Evolutionary conservation across 1,284 basidiomycete genomes (phyloP).

Genomic region (Ceratobasidium sp.): DNA sequence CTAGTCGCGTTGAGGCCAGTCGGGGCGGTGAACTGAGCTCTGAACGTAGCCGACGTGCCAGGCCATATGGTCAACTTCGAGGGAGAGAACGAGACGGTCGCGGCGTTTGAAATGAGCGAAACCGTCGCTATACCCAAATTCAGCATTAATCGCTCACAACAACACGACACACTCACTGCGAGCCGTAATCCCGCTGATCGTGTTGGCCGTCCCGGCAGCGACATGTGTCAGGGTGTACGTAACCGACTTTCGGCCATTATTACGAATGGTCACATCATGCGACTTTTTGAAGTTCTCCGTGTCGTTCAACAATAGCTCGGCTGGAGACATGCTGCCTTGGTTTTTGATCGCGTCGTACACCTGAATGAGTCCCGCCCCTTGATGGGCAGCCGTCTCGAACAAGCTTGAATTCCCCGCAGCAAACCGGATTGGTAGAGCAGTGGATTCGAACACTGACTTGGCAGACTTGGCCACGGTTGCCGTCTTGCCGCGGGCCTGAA

Average conservation of each 20-base stretch:
- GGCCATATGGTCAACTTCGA: conserved; percentile 49
- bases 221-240: conserved; percentile 42
- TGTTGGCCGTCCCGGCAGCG: conserved; percentile 50
- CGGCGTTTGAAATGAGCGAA: not conserved
- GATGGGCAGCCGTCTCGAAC: conserved; percentile 64
- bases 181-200: conserved; percentile 49
- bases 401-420: conserved; percentile 56
- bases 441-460: conserved; percentile 64
- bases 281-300: conserved; percentile 56
- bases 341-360: conserved; percentile 66
- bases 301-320: conserved; percentile 71
- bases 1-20: conserved; percentile 54
- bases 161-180: not conserved
- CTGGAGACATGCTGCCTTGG: conserved; percentile 62
- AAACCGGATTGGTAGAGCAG: conserved; percentile 49
- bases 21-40: conserved; percentile 53
- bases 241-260: conserved; percentile 43
- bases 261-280: conserved; percentile 44
- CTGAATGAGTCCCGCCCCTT: conserved; percentile 72
- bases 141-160: not conserved
- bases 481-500: conserved; percentile 60
- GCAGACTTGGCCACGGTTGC: conserved; percentile 52
- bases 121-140: not conserved
- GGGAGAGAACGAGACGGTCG: not conserved
- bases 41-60: conserved; percentile 47